Evolutionary conservation across 495 filamentous ascomycete species (phyloP).

Genomic region (Penicillium crystallinum): DNA sequence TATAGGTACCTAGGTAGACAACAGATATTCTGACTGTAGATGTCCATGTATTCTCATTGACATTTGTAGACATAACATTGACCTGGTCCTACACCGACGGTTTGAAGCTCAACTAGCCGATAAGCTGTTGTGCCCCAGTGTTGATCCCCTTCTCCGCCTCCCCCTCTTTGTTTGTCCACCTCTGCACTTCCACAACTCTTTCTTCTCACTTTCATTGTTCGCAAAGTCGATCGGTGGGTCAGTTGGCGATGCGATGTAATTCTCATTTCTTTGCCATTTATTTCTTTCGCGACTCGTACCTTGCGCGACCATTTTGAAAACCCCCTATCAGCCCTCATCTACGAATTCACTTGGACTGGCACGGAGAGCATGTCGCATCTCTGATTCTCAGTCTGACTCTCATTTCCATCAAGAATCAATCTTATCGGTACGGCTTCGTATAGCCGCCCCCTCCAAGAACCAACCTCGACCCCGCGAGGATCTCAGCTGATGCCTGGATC

Average conservation of each 20-base stretch:
- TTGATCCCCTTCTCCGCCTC: constrained; percentile 21
- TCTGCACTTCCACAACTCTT: constrained; percentile 1
- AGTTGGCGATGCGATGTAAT: constrained; percentile 35
- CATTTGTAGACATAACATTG: no score
- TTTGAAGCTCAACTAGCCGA: neutral
- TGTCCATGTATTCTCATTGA: no score
- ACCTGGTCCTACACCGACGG: neutral
- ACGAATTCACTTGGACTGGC: neutral
- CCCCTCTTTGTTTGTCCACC: constrained; percentile 14
- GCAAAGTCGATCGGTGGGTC: constrained; percentile 7
- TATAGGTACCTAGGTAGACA: no score
- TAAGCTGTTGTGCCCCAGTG: constrained; percentile 8
- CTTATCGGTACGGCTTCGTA: neutral
- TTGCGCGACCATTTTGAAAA: constrained; percentile 9
- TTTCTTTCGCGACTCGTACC: constrained; percentile 13
- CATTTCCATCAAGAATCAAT: neutral
- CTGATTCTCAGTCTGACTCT: neutral
- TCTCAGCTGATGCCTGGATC: constrained; percentile 3
- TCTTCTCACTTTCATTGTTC: constrained; percentile 5
- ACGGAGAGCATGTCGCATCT: neutral
- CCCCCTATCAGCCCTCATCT: constrained; percentile 5
- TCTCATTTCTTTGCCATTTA: constrained; percentile 10
- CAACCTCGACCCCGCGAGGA: neutral
- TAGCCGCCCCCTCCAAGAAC: neutral
- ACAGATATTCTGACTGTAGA: no score